A percentile compares a stretch with the other conserved stretches of the same genome.
Evolutionary conservation across 768 basidiomycete genomes (phyloP).

Genomic region (Psilocybe sp.): DNA sequence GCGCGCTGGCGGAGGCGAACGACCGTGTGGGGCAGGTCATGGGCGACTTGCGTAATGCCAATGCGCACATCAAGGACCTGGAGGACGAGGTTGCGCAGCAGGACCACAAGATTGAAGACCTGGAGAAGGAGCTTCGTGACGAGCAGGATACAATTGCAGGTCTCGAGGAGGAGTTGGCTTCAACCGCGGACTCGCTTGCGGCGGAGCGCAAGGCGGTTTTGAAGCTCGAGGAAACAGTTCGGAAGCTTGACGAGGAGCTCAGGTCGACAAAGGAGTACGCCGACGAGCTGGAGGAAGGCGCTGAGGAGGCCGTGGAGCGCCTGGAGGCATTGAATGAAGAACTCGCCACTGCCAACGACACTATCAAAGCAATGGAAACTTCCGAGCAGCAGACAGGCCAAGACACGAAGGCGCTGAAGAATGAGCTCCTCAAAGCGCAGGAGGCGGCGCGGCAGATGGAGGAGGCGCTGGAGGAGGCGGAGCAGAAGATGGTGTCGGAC

Average conservation of each 20-base stretch:
- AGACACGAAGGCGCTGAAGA: conserved; percentile 49
- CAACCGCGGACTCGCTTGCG: conserved; percentile 34
- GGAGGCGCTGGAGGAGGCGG: conserved; percentile 71
- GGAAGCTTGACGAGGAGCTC: conserved; percentile 43
- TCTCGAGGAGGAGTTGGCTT: conserved; percentile 43
- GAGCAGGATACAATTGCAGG: conserved; percentile 42
- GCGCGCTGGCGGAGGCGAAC: conserved; percentile 64
- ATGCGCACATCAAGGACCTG: conserved; percentile 54
- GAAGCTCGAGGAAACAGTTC: conserved; percentile 32
- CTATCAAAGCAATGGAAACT: conserved; percentile 38
- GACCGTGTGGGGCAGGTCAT: conserved; percentile 53
- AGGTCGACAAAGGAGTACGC: conserved; percentile 47
- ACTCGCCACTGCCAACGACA: conserved; percentile 43
- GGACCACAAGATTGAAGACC: conserved; percentile 48
- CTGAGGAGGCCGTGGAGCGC: conserved; percentile 46
- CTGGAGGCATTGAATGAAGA: conserved; percentile 58
- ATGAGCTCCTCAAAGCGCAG: conserved; percentile 47
- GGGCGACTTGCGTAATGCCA: conserved; percentile 59
- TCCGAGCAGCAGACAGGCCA: conserved; percentile 48
- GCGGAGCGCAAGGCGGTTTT: conserved; percentile 24
- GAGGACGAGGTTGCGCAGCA: conserved; percentile 58
- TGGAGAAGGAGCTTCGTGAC: conserved; percentile 56
- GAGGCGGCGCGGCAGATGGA: conserved; percentile 69
- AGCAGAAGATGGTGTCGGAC: conserved; percentile 66
- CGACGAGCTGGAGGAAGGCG: conserved; percentile 61